Evolutionary conservation across 2,329 filamentous ascomycete genomes (phyloP).

Genomic region (Didymella exigua): DNA sequence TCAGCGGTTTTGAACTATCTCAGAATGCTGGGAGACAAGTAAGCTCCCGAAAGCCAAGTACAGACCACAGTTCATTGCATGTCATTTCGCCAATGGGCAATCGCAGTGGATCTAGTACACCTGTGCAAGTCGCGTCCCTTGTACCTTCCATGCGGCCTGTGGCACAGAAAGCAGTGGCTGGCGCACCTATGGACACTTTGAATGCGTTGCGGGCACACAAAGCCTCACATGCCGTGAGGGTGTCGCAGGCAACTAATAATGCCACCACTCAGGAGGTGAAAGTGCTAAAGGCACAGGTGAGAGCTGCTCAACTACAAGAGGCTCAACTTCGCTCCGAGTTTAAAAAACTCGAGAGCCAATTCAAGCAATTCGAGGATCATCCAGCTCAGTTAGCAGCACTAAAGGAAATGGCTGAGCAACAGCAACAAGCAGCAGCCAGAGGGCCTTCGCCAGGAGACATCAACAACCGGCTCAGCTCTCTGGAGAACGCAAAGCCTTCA

Average conservation of each 20-base stretch:
- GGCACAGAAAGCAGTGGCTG: background rate
- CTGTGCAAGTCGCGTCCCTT: conserved; percentile 24
- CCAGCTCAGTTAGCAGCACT: background rate
- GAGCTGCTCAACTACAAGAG: background rate
- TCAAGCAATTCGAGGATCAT: background rate
- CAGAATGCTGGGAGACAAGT: background rate
- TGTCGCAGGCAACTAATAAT: background rate
- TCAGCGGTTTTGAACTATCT: background rate
- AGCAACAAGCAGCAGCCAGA: background rate
- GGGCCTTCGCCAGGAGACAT: background rate
- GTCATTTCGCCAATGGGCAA: conserved; percentile 14
- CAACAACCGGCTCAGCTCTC: background rate
- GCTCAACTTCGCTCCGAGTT: background rate
- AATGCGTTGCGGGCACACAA: background rate
- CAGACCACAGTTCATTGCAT: conserved; percentile 7
- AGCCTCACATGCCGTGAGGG: background rate
- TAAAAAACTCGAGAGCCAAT: background rate
- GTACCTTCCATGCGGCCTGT: conserved; percentile 31
- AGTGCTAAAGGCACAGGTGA: background rate
- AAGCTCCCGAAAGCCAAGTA: conserved; percentile 1
- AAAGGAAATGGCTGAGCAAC: background rate
- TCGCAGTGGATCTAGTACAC: conserved; percentile 29
- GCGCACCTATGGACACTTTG: background rate
- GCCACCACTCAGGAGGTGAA: background rate
- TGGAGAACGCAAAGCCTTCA: background rate